Evolutionary conservation across 139 green algal species (phyloP).

Genomic region (Astrephomene gubernaculifera): DNA sequence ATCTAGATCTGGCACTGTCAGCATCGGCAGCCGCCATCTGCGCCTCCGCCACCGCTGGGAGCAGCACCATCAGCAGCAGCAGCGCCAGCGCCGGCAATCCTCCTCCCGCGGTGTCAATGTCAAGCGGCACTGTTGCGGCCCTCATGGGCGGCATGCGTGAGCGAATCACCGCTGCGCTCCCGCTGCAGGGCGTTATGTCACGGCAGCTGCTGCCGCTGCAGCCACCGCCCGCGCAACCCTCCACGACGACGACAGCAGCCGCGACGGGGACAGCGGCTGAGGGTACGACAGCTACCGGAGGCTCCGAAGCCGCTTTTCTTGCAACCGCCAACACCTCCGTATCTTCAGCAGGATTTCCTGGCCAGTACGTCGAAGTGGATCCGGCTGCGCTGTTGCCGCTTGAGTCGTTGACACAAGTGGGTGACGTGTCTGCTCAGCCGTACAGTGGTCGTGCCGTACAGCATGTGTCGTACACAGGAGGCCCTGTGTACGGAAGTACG

Average conservation of each 20-base stretch:
- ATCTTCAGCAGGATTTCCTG: no score
- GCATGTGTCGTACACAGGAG: neutral
- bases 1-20: conserved; percentile 24
- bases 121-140: neutral
- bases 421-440: conserved; percentile 22
- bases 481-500: neutral
- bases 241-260: neutral
- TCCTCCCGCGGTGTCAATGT: no score
- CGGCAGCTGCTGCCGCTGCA: conserved; percentile 29
- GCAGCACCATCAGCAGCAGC: no score
- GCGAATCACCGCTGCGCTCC: conserved; percentile 7
- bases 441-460: neutral
- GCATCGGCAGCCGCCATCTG: neutral
- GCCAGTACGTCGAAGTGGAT: conserved; percentile 27
- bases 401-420: neutral
- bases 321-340: no score
- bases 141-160: conserved; percentile 1
- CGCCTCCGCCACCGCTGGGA: no score
- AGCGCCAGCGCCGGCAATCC: no score
- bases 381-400: conserved; percentile 20
- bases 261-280: neutral
- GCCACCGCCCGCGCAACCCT: neutral
- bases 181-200: neutral
- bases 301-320: neutral
- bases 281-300: neutral